Base-by-base conservation (phyloP, 352 stramenopile species). In the Globisporangium spiculum region DNA sequence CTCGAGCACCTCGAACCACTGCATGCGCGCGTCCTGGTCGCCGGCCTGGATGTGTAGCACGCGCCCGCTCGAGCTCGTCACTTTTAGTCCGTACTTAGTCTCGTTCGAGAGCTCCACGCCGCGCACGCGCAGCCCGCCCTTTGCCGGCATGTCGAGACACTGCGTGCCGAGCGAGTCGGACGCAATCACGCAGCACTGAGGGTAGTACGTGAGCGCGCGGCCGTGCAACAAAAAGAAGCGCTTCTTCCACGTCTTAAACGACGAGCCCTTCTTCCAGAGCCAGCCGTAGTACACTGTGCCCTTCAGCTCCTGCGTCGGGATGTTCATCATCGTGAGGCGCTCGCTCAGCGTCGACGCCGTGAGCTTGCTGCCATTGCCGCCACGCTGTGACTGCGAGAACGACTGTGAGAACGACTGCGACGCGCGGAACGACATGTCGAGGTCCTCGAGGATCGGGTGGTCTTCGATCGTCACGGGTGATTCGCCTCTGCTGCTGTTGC, bases 241-340 rank as follows among this genome's bases (percentile, higher is more conserved):
- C 74, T 90, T 89, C 70, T 92, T 92, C 84, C 84, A 92, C 59
- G 84, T 90, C 73, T 90, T 90, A 62, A 92, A 89, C 20, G 75
- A 84, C 64, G 84, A 79, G 26, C 84, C 84, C 32, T 84, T 81
- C 67, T 92, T 92, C 84, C 84, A 92, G 44, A 92, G 81, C 84
- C 84, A 92, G 30, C 84, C 84, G 57, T 92, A 88, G 68, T 89
- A 89, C 48, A 81, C 82, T 20, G 78, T 65, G 48, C 84, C 84
- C 26, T 75, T 76, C 14, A 91, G 69, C n/a, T 79, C 72, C 71
- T 88, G 83, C 65, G 72, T 88, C 41, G 77, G 78, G 65, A 89
- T 83, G 61, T 85, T 86, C 76, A 84, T 86, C 72, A 84, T 84
- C 3, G 80, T 88, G 36, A 86, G 76, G 22, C 79, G 79, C 59